Evolutionary conservation across 2,329 filamentous ascomycete genomes (phyloP), one percentile per base, ranked within the genome.

Genomic region (Exophiala calicioides): DNA sequence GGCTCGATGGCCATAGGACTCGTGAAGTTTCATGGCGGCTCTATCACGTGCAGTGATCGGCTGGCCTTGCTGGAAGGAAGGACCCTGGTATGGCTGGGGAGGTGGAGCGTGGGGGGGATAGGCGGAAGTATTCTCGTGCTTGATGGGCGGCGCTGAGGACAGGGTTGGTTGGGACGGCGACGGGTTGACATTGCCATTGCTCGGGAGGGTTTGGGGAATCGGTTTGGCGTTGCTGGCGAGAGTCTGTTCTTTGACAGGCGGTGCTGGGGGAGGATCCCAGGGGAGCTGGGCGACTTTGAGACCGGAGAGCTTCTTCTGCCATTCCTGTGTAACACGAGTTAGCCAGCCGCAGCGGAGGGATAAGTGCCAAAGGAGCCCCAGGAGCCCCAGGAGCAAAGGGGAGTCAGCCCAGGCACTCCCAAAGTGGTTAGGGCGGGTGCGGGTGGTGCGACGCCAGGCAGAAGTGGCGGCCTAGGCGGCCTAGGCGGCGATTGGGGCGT

Each of bases 261-360:
- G 78, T 41, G 86, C 84, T 38, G 86, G 85, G 64, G 86, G 84
- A 32, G 93, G 91, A 65, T 98, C 93, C 93, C 93, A 98, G 8
- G 93, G 91, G 66, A 97, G 96, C 47, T 81, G 76, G 50, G 93
- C 93, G 52, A 97, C 85, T 57, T 86, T 82, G 57, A 94, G 82
- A 58, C 83, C 82, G 1, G 90, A 86, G 26, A 98, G 78, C 70
- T 94, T 96, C 61, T 84, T 78, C 75, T 97, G 90, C 93, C 93
- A 98, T 72, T 85, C 88, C 90, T 97, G 36, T 32, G 44, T 15
- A 19, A 20, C 13, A 21, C 5, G 29, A 26, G 41, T 44, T 9
- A 36, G 32, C 24, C 21, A 16, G 16, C 23, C 19, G 12, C 18
- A 32, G n/a, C 18, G 23, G 20, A 21, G 6, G 29, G 34, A 33